Evolutionary conservation across 2,329 filamentous ascomycete genomes (phyloP), one percentile per base, ranked within the genome.

Genomic region (Cryphonectria radicalis): DNA sequence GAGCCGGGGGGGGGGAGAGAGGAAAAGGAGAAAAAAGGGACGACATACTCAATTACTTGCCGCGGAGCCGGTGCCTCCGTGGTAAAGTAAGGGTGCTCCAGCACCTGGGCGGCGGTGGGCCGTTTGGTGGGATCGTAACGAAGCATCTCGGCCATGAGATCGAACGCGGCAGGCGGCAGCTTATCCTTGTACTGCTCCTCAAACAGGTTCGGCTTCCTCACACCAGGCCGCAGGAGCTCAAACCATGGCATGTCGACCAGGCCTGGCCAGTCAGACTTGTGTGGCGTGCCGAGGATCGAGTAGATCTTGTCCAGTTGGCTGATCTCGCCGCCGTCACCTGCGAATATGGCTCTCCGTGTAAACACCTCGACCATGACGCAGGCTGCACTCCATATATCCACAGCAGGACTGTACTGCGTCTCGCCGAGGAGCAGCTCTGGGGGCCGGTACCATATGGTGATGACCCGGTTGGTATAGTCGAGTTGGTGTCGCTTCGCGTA

Each of bases 241-340:
- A 97, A 98, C 96, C 96, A 99, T 14, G 95, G 93, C 90, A 98
- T 96, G 70, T 98, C 93, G n/a, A 92, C 87, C 28, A 98, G 88
- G 11, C 90, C 91, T 1, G 96, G 94, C 97, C 97, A 99, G 42
- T 97, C 92, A 46, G 86, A 85, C 70, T 90, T 89, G 59, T 90
- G 97, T 0, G 96, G 96, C 0, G 95, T 98, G 65, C 96, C 96
- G 63, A 99, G 87, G 5, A 97, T 87, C 66, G 92, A 91, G 81
- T 98, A 98, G n/a, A 99, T 95, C 82, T 97, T 98, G 75, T 98
- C 95, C 3, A 99, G 86, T 80, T 99, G 96, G 77, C 92, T 97
- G 75, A 98, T 93, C 81, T 99, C 96, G n/a, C 93, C 93, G 35
- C 95, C 95, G 77, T 98, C 95, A 7, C 96, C 96, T 0, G 96